A percentile compares a stretch with the other conserved stretches of the same genome.
phyloP scores from a whole-genome alignment of 345 rosid genomes.

The Jatropha curcas region DNA sequence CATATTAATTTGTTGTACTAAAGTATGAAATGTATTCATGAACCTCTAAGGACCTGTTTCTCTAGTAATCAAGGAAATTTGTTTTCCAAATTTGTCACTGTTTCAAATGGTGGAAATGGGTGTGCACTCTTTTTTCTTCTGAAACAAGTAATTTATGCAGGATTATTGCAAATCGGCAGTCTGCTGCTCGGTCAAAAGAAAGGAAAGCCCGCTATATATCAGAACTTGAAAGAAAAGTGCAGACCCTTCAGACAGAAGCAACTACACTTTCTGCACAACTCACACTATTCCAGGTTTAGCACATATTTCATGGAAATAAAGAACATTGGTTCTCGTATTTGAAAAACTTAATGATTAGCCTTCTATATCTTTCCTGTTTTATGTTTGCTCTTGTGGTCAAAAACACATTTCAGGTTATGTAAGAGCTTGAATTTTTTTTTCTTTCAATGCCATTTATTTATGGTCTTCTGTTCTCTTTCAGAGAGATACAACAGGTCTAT shows the following conservation, averaged over 20 bases:
- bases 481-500: conserved; percentile 85
- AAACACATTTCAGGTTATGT: background rate
- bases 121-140: too few species aligned
- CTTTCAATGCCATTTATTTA: background rate
- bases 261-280: conserved; percentile 88
- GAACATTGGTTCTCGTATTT: background rate
- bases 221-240: conserved; percentile 85
- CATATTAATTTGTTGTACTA: too few species aligned
- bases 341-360: background rate
- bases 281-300: conserved; percentile 70
- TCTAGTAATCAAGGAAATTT: too few species aligned
- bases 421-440: background rate
- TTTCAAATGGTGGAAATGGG: too few species aligned
- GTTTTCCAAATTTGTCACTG: too few species aligned
- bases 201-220: conserved; percentile 74
- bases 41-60: too few species aligned
- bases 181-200: conserved; percentile 91
- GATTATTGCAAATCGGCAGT: conserved; percentile 83
- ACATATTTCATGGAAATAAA: background rate
- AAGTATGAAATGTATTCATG: too few species aligned
- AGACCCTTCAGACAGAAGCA: conserved; percentile 87
- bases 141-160: conserved; percentile 35
- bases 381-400: background rate
- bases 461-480: conserved; percentile 33
- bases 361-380: background rate